phyloP scores from a whole-genome alignment of 129 eudicot species.

The Silybum marianum region DNA sequence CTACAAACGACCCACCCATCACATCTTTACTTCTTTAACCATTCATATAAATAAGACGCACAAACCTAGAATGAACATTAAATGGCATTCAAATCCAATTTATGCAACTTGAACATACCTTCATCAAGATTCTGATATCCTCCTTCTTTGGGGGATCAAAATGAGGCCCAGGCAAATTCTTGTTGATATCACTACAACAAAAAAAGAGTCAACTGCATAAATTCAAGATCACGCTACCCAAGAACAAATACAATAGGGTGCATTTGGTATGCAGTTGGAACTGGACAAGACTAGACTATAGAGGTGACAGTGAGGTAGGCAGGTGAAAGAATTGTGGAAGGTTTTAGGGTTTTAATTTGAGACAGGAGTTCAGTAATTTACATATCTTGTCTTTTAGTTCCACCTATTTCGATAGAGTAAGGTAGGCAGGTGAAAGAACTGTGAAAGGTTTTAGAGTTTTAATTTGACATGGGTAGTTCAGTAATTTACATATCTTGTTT shows the following conservation, averaged over 20 bases:
- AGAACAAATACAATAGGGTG: background rate
- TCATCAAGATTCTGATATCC: conserved; percentile 61
- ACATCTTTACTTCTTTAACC: background rate
- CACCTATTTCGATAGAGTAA: background rate
- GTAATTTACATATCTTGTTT: too few relatives aligned
- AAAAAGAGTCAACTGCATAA: conserved; percentile 10
- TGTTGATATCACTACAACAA: conserved; percentile 73
- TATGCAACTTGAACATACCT: conserved; percentile 47
- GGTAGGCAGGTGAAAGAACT: too few relatives aligned
- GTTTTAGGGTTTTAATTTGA: background rate
- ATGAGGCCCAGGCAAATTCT: conserved; percentile 94
- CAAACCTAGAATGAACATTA: background rate
- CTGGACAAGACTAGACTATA: background rate
- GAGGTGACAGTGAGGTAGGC: background rate
- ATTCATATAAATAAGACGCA: background rate
- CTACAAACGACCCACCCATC: background rate
- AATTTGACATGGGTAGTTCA: too few relatives aligned
- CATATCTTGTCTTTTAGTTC: background rate
- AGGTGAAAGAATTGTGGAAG: background rate
- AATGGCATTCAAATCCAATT: background rate
- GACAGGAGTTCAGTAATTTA: background rate
- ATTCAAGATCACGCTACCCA: conserved; percentile 16
- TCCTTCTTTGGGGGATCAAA: conserved; percentile 95
- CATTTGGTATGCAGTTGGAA: too few relatives aligned
- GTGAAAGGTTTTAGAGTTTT: too few relatives aligned